A percentile compares a stretch with the other conserved stretches of the same genome.
phyloP scores from a whole-genome alignment of 2,329 filamentous ascomycete genomes.

The Ceratocystis alfenasii region DNA sequence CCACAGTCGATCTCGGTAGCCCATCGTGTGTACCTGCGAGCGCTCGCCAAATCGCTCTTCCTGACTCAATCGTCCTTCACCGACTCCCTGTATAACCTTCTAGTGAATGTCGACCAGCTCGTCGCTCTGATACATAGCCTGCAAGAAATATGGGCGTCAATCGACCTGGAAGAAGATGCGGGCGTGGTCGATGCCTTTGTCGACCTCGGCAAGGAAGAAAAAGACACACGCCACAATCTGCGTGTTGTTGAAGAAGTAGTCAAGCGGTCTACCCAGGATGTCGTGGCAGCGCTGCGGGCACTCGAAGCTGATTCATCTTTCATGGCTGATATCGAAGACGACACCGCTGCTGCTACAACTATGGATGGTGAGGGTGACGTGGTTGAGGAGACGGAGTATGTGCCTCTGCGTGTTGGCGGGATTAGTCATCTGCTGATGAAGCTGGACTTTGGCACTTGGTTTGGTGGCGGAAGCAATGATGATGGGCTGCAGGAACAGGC shows the following conservation, averaged over 20 bases:
- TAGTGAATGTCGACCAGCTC: slow-evolving; percentile 68
- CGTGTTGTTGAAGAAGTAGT: slow-evolving; percentile 51
- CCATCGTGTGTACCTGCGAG: slow-evolving; percentile 63
- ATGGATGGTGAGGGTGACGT: slow-evolving; percentile 33
- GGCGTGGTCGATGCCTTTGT: slow-evolving; percentile 67
- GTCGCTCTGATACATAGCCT: slow-evolving; percentile 65
- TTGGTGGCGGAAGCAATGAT: slow-evolving; percentile 29
- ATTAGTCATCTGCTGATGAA: slow-evolving; percentile 86
- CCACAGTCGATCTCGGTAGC: slow-evolving; percentile 73
- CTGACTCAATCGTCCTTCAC: slow-evolving; percentile 54
- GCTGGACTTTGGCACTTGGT: slow-evolving; percentile 58
- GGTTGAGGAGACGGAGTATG: slow-evolving; percentile 38
- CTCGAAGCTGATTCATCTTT: slow-evolving; percentile 37
- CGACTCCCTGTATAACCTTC: slow-evolving; percentile 50
- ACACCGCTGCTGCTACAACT: slow-evolving; percentile 27
- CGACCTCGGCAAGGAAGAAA: slow-evolving; percentile 61
- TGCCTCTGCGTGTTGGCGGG: slow-evolving; percentile 61
- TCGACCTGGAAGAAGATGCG: slow-evolving; percentile 71
- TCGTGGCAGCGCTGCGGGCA: slow-evolving; percentile 45
- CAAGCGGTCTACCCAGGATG: slow-evolving; percentile 53
- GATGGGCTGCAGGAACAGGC: slow-evolving; percentile 7
- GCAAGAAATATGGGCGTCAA: slow-evolving; percentile 60
- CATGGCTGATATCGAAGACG: slow-evolving; percentile 35
- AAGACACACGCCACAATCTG: slow-evolving; percentile 53
- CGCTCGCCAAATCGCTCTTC: slow-evolving; percentile 54